Conservation (phyloP, 2,329 filamentous ascomycete species). For the Trichoderma afroharzianum region DNA sequence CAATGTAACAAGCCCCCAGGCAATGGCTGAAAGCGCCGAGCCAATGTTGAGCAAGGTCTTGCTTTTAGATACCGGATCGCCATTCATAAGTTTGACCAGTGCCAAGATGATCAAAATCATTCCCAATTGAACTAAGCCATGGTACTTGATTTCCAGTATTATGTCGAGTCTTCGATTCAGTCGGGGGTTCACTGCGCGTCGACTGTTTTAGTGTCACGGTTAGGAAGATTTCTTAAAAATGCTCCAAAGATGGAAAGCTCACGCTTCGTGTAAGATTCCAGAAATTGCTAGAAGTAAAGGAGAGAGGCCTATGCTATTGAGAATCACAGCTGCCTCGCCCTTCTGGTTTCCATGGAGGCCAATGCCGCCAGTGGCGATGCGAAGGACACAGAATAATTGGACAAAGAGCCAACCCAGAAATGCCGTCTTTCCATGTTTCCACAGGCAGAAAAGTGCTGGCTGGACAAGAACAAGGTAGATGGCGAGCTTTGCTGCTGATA, state of each 20-base stretch:
- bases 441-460: neutral
- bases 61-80: neutral
- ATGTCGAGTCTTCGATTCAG: neutral
- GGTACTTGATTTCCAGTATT: neutral
- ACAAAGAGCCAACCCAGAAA: neutral
- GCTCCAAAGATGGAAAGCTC: neutral
- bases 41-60: neutral
- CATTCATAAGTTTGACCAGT: neutral
- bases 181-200: slow-evolving; percentile 1
- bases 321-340: neutral
- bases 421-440: neutral
- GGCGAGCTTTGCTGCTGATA: neutral
- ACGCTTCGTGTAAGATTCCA: neutral
- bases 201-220: neutral
- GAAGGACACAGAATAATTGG: neutral
- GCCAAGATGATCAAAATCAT: neutral
- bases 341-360: neutral
- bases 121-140: neutral
- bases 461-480: neutral
- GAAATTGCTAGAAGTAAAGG: neutral
- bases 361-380: neutral
- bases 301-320: neutral
- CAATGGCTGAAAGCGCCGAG: neutral
- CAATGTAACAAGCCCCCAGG: neutral
- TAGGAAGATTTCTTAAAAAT: neutral